Conservation (phyloP, 495 filamentous ascomycete species). For the Astrothelium macrocarpum region DNA sequence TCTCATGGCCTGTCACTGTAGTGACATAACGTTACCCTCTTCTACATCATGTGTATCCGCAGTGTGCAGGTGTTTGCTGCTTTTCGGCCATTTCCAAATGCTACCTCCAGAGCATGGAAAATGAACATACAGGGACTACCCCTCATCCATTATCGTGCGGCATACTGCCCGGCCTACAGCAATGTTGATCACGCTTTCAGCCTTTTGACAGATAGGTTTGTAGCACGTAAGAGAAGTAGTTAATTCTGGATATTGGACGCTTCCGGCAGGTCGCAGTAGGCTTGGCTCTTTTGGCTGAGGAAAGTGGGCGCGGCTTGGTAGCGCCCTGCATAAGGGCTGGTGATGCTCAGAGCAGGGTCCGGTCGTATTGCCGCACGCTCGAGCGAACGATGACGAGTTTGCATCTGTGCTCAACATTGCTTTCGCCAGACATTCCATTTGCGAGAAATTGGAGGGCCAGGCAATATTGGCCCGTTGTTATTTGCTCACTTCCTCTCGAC, state of each 20-base stretch:
- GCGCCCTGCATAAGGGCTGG: not conserved
- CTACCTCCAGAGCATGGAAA: not conserved
- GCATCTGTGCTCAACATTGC: not conserved
- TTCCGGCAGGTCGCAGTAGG: not conserved
- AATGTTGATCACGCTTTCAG: not conserved
- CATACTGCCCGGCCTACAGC: not conserved
- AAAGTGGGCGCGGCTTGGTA: no score
- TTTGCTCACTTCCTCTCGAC: not conserved
- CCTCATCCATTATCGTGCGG: no score
- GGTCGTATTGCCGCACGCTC: not conserved
- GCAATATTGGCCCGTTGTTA: not conserved
- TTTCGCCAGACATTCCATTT: not conserved
- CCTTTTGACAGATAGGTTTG: not conserved
- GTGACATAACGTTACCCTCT: not conserved
- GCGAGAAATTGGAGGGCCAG: not conserved
- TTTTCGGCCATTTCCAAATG: not conserved
- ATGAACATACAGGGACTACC: no score
- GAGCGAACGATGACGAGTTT: not conserved
- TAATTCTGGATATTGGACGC: not conserved
- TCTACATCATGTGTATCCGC: not conserved
- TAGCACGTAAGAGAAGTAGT: not conserved
- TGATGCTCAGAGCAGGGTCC: not conserved
- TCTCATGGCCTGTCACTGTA: not conserved
- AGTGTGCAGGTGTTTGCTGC: not conserved
- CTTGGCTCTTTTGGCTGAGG: not conserved